Percentiles rank a stretch among this genome's conserved stretches.
Evolutionary conservation across 2,329 filamentous ascomycete genomes (phyloP).

Genomic region (Chaetomium sp.): DNA sequence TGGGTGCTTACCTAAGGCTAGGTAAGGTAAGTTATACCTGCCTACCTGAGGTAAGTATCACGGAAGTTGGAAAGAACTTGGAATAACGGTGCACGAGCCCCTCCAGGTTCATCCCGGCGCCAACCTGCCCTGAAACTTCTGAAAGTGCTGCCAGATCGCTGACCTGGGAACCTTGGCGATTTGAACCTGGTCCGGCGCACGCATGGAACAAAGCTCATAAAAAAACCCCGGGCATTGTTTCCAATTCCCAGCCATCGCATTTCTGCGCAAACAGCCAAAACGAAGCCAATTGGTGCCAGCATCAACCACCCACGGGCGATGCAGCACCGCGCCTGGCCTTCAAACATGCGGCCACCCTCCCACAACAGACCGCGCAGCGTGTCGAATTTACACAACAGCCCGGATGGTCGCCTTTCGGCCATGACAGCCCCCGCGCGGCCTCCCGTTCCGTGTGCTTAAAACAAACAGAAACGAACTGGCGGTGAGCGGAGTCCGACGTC

Average conservation of each 20-base stretch:
- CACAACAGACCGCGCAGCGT: slow-evolving; percentile 21
- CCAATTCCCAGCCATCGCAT: slow-evolving; percentile 35
- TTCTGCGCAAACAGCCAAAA: slow-evolving; percentile 21
- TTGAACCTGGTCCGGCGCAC: slow-evolving; percentile 1
- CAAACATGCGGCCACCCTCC: slow-evolving; percentile 37
- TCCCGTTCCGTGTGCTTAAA: slow-evolving; percentile 19
- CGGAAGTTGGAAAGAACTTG: background rate
- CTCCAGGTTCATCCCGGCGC: background rate
- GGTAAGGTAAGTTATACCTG: too few species aligned
- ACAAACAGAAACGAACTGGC: slow-evolving; percentile 32
- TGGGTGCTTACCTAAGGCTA: slow-evolving; percentile 4
- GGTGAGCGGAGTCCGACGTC: slow-evolving; percentile 28
- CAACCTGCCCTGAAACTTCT: background rate
- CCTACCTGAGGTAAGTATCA: too few species aligned
- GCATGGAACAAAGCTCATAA: background rate
- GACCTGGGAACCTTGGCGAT: background rate
- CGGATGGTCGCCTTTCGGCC: slow-evolving; percentile 14
- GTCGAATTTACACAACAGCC: slow-evolving; percentile 29
- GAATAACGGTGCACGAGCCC: slow-evolving; percentile 8
- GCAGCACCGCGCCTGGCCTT: slow-evolving; percentile 31
- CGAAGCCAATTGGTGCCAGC: slow-evolving; percentile 6
- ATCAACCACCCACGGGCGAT: background rate
- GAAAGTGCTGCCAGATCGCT: slow-evolving; percentile 1
- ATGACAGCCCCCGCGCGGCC: slow-evolving; percentile 29
- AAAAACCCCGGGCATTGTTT: slow-evolving; percentile 9